Base-by-base conservation (phyloP, 2,329 filamentous ascomycete species). In the Ophiocordyceps australis region DNA sequence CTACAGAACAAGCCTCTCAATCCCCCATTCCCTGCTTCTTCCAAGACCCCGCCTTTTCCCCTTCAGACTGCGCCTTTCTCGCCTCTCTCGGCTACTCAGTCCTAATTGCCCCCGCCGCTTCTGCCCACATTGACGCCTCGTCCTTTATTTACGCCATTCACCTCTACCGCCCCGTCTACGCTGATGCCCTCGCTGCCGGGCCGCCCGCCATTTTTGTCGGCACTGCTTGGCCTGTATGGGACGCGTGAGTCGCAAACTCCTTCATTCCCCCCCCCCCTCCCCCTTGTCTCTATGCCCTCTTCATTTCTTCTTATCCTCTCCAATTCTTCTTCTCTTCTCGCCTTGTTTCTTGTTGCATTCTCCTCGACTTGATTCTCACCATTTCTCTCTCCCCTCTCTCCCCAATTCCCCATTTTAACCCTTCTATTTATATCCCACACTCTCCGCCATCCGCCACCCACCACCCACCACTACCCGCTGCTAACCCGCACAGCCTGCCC, bases 141-240 rank as follows among this genome's bases (percentile, higher is more conserved):
- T 61, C 65, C 0, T 40, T 80, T 2, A 50, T 75, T 3, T 79
- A 65, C 34, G 72, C 66, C 2, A 56, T 77, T 0, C 73, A 77
- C 26, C 55, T 72, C 30, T 69, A 70, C 29, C 52, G 49, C 14
- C 52, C 47, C 20, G 55, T 63, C 21, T 78, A 68, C 25, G 49
- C 59, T 14, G 41, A 53, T 5, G 55, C 68, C 0, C 45, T 79
- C 3, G 37, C 48, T 3, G 39, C 44, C 1, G 34, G 45, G 1
- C 35, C 55, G 2, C 72, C 73, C 0, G 55, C 49, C 1, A 37
- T 74, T 3, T 65, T 71, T 9, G 54, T 78, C 10, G 73, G 72
- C 0, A 73, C 64, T 0, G 50, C 52, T 0, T 59, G 55, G 39
- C 47, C 55, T 7, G 50, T 54, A 2, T 70, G 65, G 59, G 55